These are phyloP conservation scores for Coemansia sp. DNA, from an alignment of 192 early-diverging fungal genomes.

Conservation along the genomic window DNA sequence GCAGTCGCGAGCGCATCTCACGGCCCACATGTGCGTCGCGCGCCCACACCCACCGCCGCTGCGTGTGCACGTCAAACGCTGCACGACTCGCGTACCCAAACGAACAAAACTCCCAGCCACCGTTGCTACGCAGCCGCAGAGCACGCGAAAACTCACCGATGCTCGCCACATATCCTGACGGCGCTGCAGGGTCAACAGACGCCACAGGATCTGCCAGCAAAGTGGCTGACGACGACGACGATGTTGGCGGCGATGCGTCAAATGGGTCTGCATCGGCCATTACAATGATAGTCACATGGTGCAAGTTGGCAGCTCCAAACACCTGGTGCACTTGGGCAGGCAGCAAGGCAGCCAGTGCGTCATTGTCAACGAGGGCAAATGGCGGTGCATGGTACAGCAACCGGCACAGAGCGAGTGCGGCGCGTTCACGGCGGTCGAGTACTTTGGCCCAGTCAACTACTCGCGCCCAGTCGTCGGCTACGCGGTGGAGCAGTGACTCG, in stretches of 20 bases:
- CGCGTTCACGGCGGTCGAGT: slow-evolving; percentile 26
- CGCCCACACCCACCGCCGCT: slow-evolving; percentile 23
- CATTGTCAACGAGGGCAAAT: slow-evolving; percentile 41
- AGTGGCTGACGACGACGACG: slow-evolving; percentile 3
- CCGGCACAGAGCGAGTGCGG: slow-evolving; percentile 30
- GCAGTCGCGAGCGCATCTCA: slow-evolving; percentile 9
- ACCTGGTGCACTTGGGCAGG: slow-evolving; percentile 21
- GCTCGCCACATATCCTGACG: slow-evolving; percentile 6
- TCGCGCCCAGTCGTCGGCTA: slow-evolving; percentile 38
- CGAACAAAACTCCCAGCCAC: slow-evolving; percentile 27
- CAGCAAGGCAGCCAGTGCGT: slow-evolving; percentile 13
- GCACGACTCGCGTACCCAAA: slow-evolving; percentile 29
- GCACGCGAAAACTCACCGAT: slow-evolving; percentile 37
- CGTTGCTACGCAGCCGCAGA: slow-evolving; percentile 15
- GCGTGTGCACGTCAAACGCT: slow-evolving; percentile 21
- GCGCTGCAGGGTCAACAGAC: not conserved
- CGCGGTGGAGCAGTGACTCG: slow-evolving; percentile 26
- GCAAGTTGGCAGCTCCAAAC: slow-evolving; percentile 22
- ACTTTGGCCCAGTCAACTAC: slow-evolving; percentile 40
- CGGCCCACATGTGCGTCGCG: not conserved
- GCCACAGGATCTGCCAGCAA: not conserved
- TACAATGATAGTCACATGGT: slow-evolving; percentile 33
- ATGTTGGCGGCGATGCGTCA: slow-evolving; percentile 9
- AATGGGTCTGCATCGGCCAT: slow-evolving; percentile 24
- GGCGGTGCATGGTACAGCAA: slow-evolving; percentile 33